Base-by-base conservation (phyloP, 768 basidiomycete species). In the Lepiota venenata region DNA sequence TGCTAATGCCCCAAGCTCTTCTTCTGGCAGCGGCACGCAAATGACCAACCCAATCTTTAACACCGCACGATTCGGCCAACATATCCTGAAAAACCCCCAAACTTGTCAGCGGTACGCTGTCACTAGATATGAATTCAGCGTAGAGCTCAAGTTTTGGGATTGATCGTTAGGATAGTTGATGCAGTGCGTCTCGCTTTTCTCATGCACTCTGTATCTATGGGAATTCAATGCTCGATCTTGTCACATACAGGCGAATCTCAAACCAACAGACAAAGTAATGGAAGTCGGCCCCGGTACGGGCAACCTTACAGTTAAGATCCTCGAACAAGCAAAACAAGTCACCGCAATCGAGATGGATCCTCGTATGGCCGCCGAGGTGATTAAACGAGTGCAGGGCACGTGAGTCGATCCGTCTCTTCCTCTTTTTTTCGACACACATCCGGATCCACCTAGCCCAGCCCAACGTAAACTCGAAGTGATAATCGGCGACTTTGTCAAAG, bases 261-360 rank as follows among this genome's bases (percentile, higher is more conserved):
- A 89, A 57, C 91, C 93, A 1, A 95, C 95, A 15, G 96, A 98
- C 70, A 89, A 91, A 63, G 94, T 98, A 32, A 84, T 99, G 47
- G 96, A 98, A 73, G 93, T 98, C 45, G 96, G 95, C 64, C 95
- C 96, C 11, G 96, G 96, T 71, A 98, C 96, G 7, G 96, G 97
- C 60, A 98, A 99, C 68, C 70, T 98, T 64, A 98, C 97, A 0
- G 87, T 97, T 16, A 80, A 89, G 63, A 99, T 98, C 55, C 73
- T 99, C 21, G 92, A 96, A 64, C 88, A 93, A 69, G 90, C 91
- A 51, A 93, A 94, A 67, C 88, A 89, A 72, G 88, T 92, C 22
- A 92, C 91, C 0, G 96, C 95, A 1, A 85, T 98, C 20, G 97
- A 99, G 72, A 92, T 93, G 88, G 97, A 98, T 66, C 97, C 97